Evolutionary conservation across 179 eudicot genomes (phyloP).

Genomic region (Beta macrorhiza): DNA sequence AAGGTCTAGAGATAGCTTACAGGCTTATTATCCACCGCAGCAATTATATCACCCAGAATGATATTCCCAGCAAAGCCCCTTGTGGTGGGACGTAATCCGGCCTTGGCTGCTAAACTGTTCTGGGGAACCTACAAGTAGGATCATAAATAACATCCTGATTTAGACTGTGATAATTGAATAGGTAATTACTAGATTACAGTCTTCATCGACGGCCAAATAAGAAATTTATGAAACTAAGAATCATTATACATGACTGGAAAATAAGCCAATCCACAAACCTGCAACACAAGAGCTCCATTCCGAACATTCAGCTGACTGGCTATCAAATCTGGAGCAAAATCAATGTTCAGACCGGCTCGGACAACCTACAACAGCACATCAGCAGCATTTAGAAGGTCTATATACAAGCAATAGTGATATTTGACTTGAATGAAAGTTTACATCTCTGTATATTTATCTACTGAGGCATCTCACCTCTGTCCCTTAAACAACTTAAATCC

Average conservation of each 20-base stretch:
- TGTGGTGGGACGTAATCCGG: slow-evolving; percentile 79
- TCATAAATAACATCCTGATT: background rate
- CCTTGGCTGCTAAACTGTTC: slow-evolving; percentile 88
- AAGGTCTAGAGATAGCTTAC: slow-evolving; percentile 43
- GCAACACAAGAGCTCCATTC: slow-evolving; percentile 85
- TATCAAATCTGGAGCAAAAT: slow-evolving; percentile 82
- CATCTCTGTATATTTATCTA: background rate
- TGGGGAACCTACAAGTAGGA: slow-evolving; percentile 61
- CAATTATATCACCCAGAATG: slow-evolving; percentile 80
- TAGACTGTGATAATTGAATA: background rate
- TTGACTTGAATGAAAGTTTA: background rate
- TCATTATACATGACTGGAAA: background rate
- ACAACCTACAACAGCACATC: slow-evolving; percentile 50
- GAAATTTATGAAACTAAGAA: background rate
- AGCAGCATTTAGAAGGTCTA: slow-evolving; percentile 20
- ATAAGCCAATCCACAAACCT: slow-evolving; percentile 36
- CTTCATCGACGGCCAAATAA: background rate
- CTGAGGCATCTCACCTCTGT: background rate
- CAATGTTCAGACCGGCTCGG: slow-evolving; percentile 79
- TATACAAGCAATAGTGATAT: background rate
- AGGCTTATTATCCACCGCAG: slow-evolving; percentile 69
- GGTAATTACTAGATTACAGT: background rate
- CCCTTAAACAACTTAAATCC: background rate
- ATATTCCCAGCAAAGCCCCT: slow-evolving; percentile 98
- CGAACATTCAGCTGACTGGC: slow-evolving; percentile 92